These are phyloP conservation scores for Bipolaris sorokiniana DNA, from an alignment of 2,329 filamentous ascomycete species.

Conservation along the genomic window DNA sequence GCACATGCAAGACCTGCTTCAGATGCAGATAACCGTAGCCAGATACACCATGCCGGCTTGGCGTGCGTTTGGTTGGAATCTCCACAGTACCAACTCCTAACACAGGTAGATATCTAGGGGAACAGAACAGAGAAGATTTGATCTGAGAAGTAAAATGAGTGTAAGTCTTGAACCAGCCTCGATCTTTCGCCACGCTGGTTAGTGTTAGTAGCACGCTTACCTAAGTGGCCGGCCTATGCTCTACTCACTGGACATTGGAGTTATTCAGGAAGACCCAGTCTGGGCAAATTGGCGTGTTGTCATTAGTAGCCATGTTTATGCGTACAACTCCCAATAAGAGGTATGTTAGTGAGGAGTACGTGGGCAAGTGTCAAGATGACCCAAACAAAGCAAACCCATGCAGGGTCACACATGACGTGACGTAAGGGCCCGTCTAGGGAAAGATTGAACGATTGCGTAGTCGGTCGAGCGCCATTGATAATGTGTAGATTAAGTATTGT, in stretches of 20 bases:
- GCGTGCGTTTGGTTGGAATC: conserved; percentile 15
- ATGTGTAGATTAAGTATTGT: too few species aligned
- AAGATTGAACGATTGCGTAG: too few species aligned
- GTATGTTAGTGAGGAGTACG: not conserved
- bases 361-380: too few species aligned
- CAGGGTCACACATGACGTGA: too few species aligned
- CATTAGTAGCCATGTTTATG: not conserved
- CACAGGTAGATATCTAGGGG: conserved; percentile 3
- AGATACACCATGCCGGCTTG: not conserved
- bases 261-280: not conserved
- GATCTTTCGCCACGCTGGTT: conserved; percentile 18
- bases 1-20: conserved; percentile 22
- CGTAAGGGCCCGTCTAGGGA: too few species aligned
- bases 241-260: not conserved
- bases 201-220: not conserved
- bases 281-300: not conserved
- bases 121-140: not conserved
- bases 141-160: conserved; percentile 22
- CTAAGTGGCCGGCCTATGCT: not conserved
- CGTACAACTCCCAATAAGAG: not conserved
- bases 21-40: conserved; percentile 15
- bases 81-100: conserved; percentile 24
- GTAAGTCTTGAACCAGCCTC: conserved; percentile 30
- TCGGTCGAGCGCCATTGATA: too few species aligned
- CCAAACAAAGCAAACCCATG: too few species aligned